Percentiles rank a stretch among this genome's conserved stretches.
Evolutionary conservation across 2,329 filamentous ascomycete species (phyloP).

Genomic region (Dryadomyces quercus-mongolicae): DNA sequence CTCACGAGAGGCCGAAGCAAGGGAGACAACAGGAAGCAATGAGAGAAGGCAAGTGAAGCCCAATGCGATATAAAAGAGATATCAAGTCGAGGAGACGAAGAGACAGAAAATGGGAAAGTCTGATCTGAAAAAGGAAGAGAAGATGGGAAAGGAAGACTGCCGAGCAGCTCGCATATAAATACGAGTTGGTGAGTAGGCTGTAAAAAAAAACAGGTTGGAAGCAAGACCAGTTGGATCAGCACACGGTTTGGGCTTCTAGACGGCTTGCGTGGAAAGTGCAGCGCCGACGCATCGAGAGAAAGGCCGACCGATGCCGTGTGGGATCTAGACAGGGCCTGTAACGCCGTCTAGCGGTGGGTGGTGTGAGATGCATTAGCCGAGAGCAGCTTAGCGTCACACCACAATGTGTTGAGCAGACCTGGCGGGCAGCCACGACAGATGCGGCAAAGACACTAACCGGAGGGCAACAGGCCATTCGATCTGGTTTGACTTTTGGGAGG

Average conservation of each 20-base stretch:
- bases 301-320: neutral
- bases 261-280: neutral
- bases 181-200: no score
- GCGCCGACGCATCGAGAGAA: neutral
- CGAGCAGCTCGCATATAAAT: neutral
- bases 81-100: neutral
- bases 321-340: neutral
- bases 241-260: no score
- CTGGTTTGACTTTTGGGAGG: neutral
- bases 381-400: neutral
- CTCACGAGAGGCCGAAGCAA: no score
- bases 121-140: neutral
- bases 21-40: no score
- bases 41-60: no score
- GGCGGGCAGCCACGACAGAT: no score
- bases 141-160: neutral
- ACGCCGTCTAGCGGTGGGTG: neutral
- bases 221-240: no score
- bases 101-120: neutral
- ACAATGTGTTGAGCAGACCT: neutral
- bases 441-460: no score
- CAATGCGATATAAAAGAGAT: no score
- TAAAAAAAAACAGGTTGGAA: no score
- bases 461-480: neutral
- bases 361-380: neutral